Conservation (phyloP, 2,329 filamentous ascomycete species). For the Ilyonectria mors-panacis region DNA sequence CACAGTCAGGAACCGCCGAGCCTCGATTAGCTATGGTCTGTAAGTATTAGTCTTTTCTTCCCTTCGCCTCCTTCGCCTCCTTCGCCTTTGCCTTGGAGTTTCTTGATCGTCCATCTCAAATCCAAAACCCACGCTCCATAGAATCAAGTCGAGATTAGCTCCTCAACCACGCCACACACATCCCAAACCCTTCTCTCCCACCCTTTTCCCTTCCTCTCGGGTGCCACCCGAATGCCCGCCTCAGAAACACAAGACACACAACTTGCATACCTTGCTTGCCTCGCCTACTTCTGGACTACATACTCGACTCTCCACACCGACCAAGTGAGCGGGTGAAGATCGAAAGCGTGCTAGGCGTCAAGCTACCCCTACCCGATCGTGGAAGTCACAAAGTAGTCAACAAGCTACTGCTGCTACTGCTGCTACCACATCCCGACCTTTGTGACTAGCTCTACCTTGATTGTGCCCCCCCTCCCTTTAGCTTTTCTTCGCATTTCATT, state of each 20-base stretch:
- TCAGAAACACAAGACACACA: not conserved
- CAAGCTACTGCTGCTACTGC: not conserved
- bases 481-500: not conserved
- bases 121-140: not conserved
- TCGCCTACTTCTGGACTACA: not conserved
- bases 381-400: constrained; percentile 1
- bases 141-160: constrained; percentile 8
- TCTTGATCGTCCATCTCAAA: not conserved
- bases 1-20: not conserved
- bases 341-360: not conserved
- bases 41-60: not conserved
- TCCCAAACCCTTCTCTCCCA: not conserved
- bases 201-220: not conserved
- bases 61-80: not conserved
- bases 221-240: not conserved
- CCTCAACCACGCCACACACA: constrained; percentile 2
- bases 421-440: not conserved
- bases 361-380: constrained; percentile 4
- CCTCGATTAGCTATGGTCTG: not conserved
- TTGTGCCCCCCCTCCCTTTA: not conserved
- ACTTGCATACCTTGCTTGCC: not conserved
- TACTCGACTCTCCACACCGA: not conserved
- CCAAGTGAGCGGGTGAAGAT: not conserved
- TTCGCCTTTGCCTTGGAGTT: not conserved
- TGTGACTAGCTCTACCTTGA: not conserved